Conservation (phyloP, 768 basidiomycete genomes). For the Lactarius hengduanensis region DNA sequence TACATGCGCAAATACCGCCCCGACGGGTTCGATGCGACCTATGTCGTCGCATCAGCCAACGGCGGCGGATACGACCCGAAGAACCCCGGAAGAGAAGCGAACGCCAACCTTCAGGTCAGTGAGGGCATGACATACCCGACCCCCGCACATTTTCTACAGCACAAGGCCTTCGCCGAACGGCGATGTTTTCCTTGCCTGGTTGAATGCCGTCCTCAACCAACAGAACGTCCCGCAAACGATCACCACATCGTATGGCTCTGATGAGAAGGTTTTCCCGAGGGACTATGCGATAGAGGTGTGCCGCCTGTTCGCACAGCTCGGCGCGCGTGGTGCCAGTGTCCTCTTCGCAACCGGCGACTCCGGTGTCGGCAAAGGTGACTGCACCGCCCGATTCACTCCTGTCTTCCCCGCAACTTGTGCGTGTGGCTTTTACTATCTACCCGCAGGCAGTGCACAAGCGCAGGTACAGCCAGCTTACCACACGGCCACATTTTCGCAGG, state of each 20-base stretch:
- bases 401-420: neutral
- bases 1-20: neutral
- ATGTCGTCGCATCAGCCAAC: neutral
- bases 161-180: fast-evolving
- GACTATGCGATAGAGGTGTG: neutral
- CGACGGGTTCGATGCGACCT: neutral
- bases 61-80: neutral
- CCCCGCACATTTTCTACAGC: neutral
- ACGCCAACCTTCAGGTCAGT: neutral
- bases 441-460: neutral
- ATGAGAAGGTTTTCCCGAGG: fast-evolving
- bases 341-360: neutral
- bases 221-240: neutral
- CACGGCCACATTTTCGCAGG: neutral
- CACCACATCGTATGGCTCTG: neutral
- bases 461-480: neutral
- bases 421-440: neutral
- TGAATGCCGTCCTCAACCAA: neutral
- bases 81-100: neutral
- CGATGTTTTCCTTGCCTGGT: neutral
- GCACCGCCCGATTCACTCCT: neutral
- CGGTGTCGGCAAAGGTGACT: neutral
- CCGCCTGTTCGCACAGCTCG: neutral
- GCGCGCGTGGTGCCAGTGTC: neutral
- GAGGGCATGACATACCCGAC: neutral